Conservation (phyloP, 1,284 basidiomycete species). For the Cryptococcus neoformans region DNA sequence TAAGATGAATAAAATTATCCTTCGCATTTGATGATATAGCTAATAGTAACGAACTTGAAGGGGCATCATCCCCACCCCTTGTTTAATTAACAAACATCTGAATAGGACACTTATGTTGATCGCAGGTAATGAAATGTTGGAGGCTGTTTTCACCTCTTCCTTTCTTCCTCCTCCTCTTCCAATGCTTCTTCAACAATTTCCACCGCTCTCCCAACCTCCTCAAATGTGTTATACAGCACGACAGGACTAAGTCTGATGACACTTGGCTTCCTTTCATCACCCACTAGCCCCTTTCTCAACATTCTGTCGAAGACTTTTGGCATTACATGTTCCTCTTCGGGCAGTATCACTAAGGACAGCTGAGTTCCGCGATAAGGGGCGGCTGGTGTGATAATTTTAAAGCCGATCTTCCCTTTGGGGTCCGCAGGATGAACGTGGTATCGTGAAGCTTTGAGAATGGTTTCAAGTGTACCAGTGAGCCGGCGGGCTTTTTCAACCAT, state of each 20-base stretch:
- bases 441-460: slow-evolving; percentile 59
- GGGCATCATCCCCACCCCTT: too few species aligned
- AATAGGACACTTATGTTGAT: too few species aligned
- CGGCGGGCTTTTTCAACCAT: slow-evolving; percentile 66
- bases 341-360: slow-evolving; percentile 76
- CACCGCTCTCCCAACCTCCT: slow-evolving; percentile 70
- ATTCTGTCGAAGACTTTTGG: slow-evolving; percentile 62
- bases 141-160: neutral
- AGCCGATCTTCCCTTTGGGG: slow-evolving; percentile 50
- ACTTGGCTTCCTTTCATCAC: slow-evolving; percentile 83
- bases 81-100: too few species aligned
- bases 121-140: too few species aligned
- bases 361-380: slow-evolving; percentile 73
- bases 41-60: too few species aligned
- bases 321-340: slow-evolving; percentile 62
- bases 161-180: slow-evolving; percentile 25
- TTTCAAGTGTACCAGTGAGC: slow-evolving; percentile 70
- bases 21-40: too few species aligned
- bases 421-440: slow-evolving; percentile 53
- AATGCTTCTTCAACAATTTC: slow-evolving; percentile 58
- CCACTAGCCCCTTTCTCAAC: slow-evolving; percentile 70
- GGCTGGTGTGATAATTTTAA: slow-evolving; percentile 83
- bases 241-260: slow-evolving; percentile 82
- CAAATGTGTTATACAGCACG: slow-evolving; percentile 77
- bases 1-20: too few species aligned